A percentile compares a stretch with the other conserved stretches of the same genome.
These are phyloP conservation scores for Colletotrichum tamarilloi DNA, from an alignment of 2,329 filamentous ascomycete genomes.

Conservation along the genomic window DNA sequence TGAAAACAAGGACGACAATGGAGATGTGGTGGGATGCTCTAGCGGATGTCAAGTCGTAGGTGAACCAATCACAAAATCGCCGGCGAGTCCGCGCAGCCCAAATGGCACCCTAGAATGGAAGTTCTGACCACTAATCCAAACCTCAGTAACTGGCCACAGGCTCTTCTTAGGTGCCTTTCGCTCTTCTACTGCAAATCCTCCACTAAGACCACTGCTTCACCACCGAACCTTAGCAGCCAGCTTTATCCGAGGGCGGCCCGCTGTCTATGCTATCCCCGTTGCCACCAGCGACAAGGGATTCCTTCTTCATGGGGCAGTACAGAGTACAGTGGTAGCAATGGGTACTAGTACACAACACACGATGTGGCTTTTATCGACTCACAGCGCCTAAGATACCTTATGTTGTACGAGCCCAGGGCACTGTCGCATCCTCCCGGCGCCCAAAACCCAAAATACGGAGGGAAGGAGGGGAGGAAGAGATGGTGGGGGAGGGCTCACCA, in stretches of 20 bases:
- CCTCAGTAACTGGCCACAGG: background rate
- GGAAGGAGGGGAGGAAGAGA: background rate
- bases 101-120: background rate
- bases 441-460: background rate
- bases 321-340: background rate
- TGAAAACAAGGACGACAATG: background rate
- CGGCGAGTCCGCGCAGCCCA: constrained; percentile 3
- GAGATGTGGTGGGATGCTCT: background rate
- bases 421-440: background rate
- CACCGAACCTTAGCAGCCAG: constrained; percentile 3
- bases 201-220: background rate
- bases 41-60: constrained; percentile 14
- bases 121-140: background rate
- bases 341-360: background rate
- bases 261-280: background rate
- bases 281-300: background rate
- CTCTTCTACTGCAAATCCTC: background rate
- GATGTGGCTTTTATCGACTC: background rate
- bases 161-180: background rate
- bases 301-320: background rate
- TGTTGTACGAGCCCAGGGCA: too few relatives aligned
- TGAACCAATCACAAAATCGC: constrained; percentile 23
- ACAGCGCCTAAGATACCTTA: background rate
- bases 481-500: background rate
- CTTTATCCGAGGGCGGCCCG: constrained; percentile 18